Evolutionary conservation across 2,329 filamentous ascomycete genomes (phyloP).

Genomic region (Tolypocladium nubicola): DNA sequence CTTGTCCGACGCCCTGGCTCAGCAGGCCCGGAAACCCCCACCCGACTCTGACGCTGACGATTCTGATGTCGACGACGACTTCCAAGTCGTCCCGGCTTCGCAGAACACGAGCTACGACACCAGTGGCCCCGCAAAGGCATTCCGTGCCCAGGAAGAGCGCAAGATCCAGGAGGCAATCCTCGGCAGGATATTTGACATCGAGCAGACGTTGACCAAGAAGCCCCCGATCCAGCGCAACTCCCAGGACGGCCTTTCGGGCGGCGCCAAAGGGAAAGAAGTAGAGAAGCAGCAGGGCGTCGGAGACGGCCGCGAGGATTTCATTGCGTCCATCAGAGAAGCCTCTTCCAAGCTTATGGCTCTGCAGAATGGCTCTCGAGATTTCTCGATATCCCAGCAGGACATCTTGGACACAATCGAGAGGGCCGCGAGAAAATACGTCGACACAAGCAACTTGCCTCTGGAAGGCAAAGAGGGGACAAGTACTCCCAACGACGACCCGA

Average conservation of each 20-base stretch:
- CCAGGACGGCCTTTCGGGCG: slow-evolving; percentile 5
- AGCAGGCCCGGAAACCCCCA: slow-evolving; percentile 24
- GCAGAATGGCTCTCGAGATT: slow-evolving; percentile 24
- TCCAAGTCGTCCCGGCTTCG: slow-evolving; percentile 30
- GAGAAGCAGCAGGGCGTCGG: slow-evolving; percentile 4
- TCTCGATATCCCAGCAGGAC: slow-evolving; percentile 29
- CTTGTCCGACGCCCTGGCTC: slow-evolving; percentile 42
- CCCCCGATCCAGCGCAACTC: slow-evolving; percentile 15
- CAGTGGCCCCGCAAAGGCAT: slow-evolving; percentile 31
- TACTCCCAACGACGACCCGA: not conserved
- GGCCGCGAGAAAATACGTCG: slow-evolving; percentile 41
- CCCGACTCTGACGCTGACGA: slow-evolving; percentile 33
- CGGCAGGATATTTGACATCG: slow-evolving; percentile 40
- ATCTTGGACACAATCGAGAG: slow-evolving; percentile 38
- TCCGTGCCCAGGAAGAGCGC: slow-evolving; percentile 40
- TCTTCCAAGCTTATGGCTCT: slow-evolving; percentile 31
- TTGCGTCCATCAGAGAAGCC: slow-evolving; percentile 25
- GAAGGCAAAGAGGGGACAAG: not conserved
- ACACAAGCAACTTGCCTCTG: slow-evolving; percentile 18
- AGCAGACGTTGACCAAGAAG: slow-evolving; percentile 28
- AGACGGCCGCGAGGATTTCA: slow-evolving; percentile 18
- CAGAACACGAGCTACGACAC: slow-evolving; percentile 22
- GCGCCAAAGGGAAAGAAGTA: slow-evolving; percentile 12
- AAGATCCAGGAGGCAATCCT: slow-evolving; percentile 44
- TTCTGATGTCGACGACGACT: slow-evolving; percentile 45